Base-by-base conservation (phyloP, 2,329 filamentous ascomycete species). In the Alternaria consortialis region DNA sequence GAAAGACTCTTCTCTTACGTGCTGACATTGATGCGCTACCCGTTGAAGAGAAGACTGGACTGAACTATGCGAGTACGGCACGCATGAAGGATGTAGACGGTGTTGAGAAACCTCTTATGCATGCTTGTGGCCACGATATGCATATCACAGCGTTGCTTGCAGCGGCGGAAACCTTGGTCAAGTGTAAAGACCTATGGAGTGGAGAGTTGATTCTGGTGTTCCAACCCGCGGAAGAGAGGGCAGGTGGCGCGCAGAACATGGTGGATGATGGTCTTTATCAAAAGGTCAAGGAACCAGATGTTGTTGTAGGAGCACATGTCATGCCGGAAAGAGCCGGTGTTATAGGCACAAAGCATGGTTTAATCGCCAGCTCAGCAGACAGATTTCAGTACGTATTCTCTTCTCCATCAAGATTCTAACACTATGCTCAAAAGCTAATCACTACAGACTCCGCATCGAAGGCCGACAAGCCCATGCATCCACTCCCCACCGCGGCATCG, bases 211-310 rank as follows among this genome's bases (percentile, higher is more conserved):
- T 92, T 5, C 73, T 89, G 7, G 75, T 87, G 3, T 92, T 91
- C 73, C 90, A 92, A 68, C 89, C 90, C 0, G 85, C 86, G 2
- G 90, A 91, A 72, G 90, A 92, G 73, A 81, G 84, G 1, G 87
- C 84, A 0, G 82, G 80, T 0, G 90, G 90, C 0, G 90, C 90
- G 0, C 83, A 84, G 74, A 78, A 86, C 25, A 90, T 89, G 87
- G 80, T 90, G 3, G 83, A 86, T 42, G 86, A 86, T 66, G 86
- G 87, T 0, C 66, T 88, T 34, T 88, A 87, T 65, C 76, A 83
- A 7, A 81, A 79, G 54, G 79, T 87, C 3, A 85, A 85, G 0
- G 76, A 83, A n/a, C 86, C 86, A 3, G 85, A 89, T 67, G 77
- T 87, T 20, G 80, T 83, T 20, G 76, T 89, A 2, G 87, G 85